A percentile compares a stretch with the other conserved stretches of the same genome.
These are phyloP conservation scores for Solanum hybrid DNA, from an alignment of 305 asterid species.

Conservation along the genomic window DNA sequence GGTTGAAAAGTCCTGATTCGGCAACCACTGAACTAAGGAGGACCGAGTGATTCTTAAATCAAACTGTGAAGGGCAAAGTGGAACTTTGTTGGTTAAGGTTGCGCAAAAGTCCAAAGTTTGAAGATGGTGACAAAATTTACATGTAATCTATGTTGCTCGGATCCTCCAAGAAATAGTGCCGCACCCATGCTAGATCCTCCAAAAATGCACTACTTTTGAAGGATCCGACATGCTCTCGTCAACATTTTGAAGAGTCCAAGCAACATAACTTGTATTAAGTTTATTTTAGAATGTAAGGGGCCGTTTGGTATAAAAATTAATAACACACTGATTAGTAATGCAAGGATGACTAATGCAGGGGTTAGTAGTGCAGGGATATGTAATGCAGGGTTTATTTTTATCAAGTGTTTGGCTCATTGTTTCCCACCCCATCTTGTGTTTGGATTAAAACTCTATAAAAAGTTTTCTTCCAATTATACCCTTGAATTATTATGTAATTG, in stretches of 20 bases:
- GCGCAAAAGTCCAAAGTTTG: not conserved
- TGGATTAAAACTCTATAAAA: not conserved
- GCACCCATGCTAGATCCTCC: not conserved
- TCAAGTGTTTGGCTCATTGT: not conserved
- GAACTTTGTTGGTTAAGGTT: not conserved
- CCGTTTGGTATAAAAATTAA: no score
- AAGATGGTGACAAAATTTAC: not conserved
- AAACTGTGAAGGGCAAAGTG: not conserved
- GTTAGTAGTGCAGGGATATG: not conserved
- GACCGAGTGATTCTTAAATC: not conserved
- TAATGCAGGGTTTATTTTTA: not conserved
- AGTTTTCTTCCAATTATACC: not conserved
- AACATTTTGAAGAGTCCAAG: not conserved
- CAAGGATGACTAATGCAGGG: not conserved
- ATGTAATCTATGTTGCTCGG: not conserved
- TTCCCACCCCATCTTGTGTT: not conserved
- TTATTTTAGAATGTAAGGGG: not conserved
- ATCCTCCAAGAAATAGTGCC: not conserved
- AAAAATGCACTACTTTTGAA: not conserved
- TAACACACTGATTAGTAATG: not conserved
- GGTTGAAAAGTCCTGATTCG: not conserved
- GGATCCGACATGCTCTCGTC: not conserved
- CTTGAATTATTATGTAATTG: not conserved
- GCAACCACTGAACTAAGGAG: not conserved
- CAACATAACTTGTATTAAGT: not conserved